A percentile compares a stretch with the other conserved stretches of the same genome.
Evolutionary conservation across 2,329 filamentous ascomycete species (phyloP).

Genomic region (Colletotrichum sp.): DNA sequence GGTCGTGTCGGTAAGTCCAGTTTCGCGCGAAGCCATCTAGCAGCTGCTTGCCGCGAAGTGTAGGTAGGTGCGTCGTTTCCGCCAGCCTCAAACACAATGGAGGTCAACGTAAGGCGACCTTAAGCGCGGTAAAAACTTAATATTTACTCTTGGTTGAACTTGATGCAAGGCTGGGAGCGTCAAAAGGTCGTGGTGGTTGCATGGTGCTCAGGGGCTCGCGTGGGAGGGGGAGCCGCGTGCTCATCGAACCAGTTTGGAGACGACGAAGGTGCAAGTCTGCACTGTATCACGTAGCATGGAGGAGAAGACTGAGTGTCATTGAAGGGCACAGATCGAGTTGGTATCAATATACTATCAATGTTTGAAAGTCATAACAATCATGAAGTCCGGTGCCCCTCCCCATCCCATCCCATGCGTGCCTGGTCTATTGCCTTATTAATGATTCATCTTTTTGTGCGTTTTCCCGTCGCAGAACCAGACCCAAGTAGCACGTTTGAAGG

Average conservation of each 20-base stretch:
- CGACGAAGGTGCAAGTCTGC: not conserved
- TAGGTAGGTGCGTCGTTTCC: not conserved
- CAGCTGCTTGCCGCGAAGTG: not conserved
- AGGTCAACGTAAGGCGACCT: not conserved
- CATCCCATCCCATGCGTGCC: not conserved
- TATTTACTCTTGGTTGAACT: not conserved
- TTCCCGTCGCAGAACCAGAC: not conserved
- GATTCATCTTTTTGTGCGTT: not conserved
- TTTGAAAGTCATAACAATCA: not conserved
- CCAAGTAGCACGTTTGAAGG: not conserved
- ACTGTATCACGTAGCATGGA: not conserved
- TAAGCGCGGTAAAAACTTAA: not conserved
- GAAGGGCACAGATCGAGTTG: not conserved
- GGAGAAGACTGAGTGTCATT: not conserved
- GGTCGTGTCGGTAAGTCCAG: not conserved
- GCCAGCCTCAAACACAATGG: not conserved
- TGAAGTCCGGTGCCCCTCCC: not conserved
- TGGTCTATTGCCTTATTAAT: not conserved
- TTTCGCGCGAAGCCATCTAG: not conserved
- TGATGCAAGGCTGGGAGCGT: not conserved
- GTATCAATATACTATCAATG: conserved; percentile 5
- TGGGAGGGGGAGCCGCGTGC: not conserved
- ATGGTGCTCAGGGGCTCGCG: not conserved
- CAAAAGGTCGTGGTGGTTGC: not conserved
- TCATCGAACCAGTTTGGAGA: not conserved